Evolutionary conservation across 768 basidiomycete genomes (phyloP).

Genomic region (Lactifluus echinatus): DNA sequence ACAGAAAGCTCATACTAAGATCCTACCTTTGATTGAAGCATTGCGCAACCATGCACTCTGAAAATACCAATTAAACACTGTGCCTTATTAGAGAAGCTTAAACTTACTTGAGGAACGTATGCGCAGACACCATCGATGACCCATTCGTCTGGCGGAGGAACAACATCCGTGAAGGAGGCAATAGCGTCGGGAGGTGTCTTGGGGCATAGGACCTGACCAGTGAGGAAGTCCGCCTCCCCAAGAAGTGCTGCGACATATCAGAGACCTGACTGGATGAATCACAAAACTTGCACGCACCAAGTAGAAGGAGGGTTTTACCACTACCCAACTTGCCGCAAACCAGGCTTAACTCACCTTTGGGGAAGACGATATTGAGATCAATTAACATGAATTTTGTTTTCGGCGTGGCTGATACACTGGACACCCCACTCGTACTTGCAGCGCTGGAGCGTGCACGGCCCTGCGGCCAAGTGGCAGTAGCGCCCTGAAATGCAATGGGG

Average conservation of each 20-base stretch:
- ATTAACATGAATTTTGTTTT: constrained; percentile 69
- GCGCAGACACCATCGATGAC: constrained; percentile 70
- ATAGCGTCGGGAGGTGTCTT: constrained; percentile 77
- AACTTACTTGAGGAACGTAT: constrained; percentile 69
- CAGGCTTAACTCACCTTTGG: constrained; percentile 66
- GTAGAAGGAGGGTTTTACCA: constrained; percentile 80
- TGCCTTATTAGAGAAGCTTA: constrained; percentile 10
- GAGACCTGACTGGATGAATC: not conserved
- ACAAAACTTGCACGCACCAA: constrained; percentile 33
- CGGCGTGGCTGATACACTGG: constrained; percentile 63
- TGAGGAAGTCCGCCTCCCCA: constrained; percentile 79
- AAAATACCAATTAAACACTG: not conserved
- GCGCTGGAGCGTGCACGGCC: constrained; percentile 40
- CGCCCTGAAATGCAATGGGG: constrained; percentile 68
- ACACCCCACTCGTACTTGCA: constrained; percentile 32
- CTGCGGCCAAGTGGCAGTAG: constrained; percentile 86
- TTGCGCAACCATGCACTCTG: constrained; percentile 61
- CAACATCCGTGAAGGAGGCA: constrained; percentile 43
- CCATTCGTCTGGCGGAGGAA: constrained; percentile 54
- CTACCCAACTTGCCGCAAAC: constrained; percentile 86
- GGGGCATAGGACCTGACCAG: constrained; percentile 76
- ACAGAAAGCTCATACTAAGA: not conserved
- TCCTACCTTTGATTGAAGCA: constrained; percentile 50
- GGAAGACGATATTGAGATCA: constrained; percentile 74
- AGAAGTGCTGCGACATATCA: constrained; percentile 48